Base-by-base conservation (phyloP, 2,329 filamentous ascomycete genomes). In the Aspergillus pseudoglaucus region DNA sequence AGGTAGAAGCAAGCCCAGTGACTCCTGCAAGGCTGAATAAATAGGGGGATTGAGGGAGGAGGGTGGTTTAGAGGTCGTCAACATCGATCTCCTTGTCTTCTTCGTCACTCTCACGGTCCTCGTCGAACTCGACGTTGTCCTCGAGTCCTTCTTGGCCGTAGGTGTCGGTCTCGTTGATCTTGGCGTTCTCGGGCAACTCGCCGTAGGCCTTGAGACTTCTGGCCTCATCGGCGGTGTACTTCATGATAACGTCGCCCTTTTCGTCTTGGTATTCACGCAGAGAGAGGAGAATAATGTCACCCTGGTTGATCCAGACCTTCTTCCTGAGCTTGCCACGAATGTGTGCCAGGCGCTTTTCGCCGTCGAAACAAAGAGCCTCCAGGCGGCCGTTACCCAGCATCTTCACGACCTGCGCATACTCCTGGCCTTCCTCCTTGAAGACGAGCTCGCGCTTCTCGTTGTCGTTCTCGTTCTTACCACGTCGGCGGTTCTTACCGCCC, bases 291-390 rank as follows among this genome's bases (percentile, higher is more conserved):
- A 91, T 90, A 69, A 95, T 95, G 70, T 95, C 89, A 67, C 90
- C 90, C 77, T 95, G 90, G 80, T 95, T 96, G 81, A 96, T 96
- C 90, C 90, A 96, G 73, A 97, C 93, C 82, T 98, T 98, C 82
- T 98, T 98, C 65, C 93, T 85, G 65, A 98, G 87, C 76, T 98
- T 97, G 75, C 91, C 91, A 56, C 91, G 89, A 63, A 88, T 89
- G 70, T 91, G 85, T 56, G 85, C 88, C 37, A 89, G 81, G 52
- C 89, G 84, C 71, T 90, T 90, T 59, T 86, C 84, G 67, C 91
- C 91, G 70, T 97, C 93, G 73, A 98, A 98, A 78, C 91, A 97
- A 60, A 90, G 78, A 15, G 90, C 90, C 73, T 95, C 90, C 43
- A 96, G 83, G 61, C 90, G 88, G 59, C 90, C 90, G 80, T 95